Evolutionary conservation across 192 early-diverging fungal genomes (phyloP).

Genomic region (Entomortierella chlamydospora): DNA sequence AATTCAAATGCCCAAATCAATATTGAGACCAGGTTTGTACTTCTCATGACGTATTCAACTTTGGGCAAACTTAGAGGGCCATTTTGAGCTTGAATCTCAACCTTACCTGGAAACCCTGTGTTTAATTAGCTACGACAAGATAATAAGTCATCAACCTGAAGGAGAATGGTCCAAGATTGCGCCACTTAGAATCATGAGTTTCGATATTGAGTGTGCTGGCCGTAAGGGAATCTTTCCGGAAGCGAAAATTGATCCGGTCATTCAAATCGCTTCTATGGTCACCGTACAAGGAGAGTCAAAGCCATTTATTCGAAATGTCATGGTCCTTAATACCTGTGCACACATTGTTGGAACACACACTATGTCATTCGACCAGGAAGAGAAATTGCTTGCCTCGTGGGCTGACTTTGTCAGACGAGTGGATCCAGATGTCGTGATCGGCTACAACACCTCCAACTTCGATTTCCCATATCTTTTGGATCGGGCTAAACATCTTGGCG

Average conservation of each 20-base stretch:
- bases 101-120: background rate
- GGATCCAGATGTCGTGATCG: slow-evolving; percentile 94
- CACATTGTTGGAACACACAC: slow-evolving; percentile 93
- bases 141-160: slow-evolving; percentile 88
- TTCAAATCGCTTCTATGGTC: slow-evolving; percentile 97
- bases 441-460: slow-evolving; percentile 97
- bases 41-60: background rate
- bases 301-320: slow-evolving; percentile 94
- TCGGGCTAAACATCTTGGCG: slow-evolving; percentile 81
- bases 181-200: slow-evolving; percentile 92
- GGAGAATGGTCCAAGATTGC: slow-evolving; percentile 94
- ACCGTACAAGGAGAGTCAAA: slow-evolving; percentile 89
- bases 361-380: slow-evolving; percentile 82
- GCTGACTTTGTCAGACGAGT: slow-evolving; percentile 83
- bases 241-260: slow-evolving; percentile 89
- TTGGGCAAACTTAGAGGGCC: too few species aligned
- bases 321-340: slow-evolving; percentile 92
- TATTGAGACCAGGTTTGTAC: slow-evolving; percentile 71
- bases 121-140: slow-evolving; percentile 68
- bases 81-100: too few species aligned
- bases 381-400: slow-evolving; percentile 85
- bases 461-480: slow-evolving; percentile 97
- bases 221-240: slow-evolving; percentile 97
- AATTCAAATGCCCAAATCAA: slow-evolving; percentile 84
- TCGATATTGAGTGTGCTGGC: slow-evolving; percentile 99